Conservation (phyloP, 2,329 filamentous ascomycete genomes). For the Colletotrichum gloeosporioides region DNA sequence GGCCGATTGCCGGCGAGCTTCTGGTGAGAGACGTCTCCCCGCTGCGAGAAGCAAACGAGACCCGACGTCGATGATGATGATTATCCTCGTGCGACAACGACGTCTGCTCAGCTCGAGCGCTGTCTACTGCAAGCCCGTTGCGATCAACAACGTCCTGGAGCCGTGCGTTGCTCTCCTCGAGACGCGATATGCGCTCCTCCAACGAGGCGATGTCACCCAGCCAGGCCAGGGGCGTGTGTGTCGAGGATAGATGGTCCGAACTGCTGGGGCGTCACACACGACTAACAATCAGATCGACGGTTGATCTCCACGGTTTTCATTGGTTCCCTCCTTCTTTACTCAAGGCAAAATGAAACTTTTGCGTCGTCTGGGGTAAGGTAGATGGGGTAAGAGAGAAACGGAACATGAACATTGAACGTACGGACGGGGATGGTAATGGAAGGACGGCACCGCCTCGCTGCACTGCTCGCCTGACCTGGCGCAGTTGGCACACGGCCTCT, state of each 20-base stretch:
- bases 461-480: slow-evolving; percentile 27
- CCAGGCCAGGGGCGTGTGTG: neutral
- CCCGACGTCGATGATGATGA: neutral
- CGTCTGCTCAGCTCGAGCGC: neutral
- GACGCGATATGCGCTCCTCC: neutral
- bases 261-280: slow-evolving; percentile 13
- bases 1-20: neutral
- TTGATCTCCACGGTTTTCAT: neutral
- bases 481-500: slow-evolving; percentile 28
- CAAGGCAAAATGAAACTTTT: neutral
- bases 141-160: neutral
- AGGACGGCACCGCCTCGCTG: neutral
- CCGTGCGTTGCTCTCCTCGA: neutral
- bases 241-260: slow-evolving; percentile 19
- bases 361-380: neutral
- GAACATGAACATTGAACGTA: neutral
- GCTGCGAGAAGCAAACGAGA: neutral
- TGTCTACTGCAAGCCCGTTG: neutral
- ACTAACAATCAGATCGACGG: neutral
- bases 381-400: neutral
- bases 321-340: neutral
- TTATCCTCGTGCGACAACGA: neutral
- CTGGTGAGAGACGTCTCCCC: neutral
- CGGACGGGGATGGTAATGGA: neutral
- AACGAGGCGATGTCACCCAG: neutral